Evolutionary conservation across 495 filamentous ascomycete genomes (phyloP).

Genomic region (Arthonia radiata): DNA sequence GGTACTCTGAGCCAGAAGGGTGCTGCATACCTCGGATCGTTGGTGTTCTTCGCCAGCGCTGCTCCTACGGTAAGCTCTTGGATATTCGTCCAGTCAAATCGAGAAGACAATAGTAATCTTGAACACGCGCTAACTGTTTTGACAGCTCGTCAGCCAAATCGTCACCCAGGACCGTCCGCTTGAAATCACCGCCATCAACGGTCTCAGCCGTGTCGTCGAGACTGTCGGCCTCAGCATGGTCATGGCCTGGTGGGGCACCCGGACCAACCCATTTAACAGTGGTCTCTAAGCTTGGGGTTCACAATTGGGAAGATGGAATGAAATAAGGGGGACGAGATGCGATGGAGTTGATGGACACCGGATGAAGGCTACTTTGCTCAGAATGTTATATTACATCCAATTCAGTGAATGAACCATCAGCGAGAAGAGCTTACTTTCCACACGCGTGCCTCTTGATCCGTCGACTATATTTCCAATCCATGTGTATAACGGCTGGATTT

Average conservation of each 20-base stretch:
- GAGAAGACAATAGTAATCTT: not conserved
- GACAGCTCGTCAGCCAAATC: slow-evolving; percentile 59
- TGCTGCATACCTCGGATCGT: slow-evolving; percentile 70
- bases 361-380: too few species aligned
- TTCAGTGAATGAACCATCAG: too few species aligned
- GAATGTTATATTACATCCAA: too few species aligned
- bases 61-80: slow-evolving; percentile 63
- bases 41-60: slow-evolving; percentile 78
- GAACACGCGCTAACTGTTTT: not conserved
- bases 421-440: too few species aligned
- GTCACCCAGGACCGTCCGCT: slow-evolving; percentile 76
- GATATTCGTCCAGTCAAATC: too few species aligned
- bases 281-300: too few species aligned
- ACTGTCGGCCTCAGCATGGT: slow-evolving; percentile 79
- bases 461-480: too few species aligned
- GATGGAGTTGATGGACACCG: too few species aligned
- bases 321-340: too few species aligned
- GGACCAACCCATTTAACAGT: slow-evolving; percentile 46
- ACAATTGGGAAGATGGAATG: too few species aligned
- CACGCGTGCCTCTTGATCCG: too few species aligned
- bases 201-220: slow-evolving; percentile 64
- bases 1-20: slow-evolving; percentile 90
- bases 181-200: slow-evolving; percentile 69
- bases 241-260: slow-evolving; percentile 93
- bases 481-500: too few species aligned